Base-by-base conservation (phyloP, 1,284 basidiomycete species). In the Tilletia indica region DNA sequence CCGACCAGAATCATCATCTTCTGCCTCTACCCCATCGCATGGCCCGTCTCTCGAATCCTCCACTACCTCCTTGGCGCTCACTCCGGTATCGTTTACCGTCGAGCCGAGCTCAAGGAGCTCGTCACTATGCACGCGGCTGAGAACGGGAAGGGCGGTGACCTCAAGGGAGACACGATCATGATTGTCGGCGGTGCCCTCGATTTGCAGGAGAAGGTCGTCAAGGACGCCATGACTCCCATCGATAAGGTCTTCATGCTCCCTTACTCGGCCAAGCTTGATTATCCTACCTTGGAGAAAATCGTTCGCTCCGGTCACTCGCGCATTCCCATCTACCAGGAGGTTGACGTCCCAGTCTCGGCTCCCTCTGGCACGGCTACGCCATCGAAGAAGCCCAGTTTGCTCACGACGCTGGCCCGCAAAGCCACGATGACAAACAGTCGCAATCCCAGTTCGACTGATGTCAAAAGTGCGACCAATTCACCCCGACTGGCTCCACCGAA, bases 211-310 rank as follows among this genome's bases (percentile, higher is more conserved):
- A 91, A 91, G 79, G 83, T 89, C 51, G 90, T 91, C 42, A 87
- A 86, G 79, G 88, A 90, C 82, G 89, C 89, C 31, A 94, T 94
- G 92, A 93, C 92, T 0, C 90, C 91, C 9, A 92, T 94, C 72
- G 78, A 76, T 49, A 48, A 75, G 54, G 84, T 85, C 64, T 92
- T 92, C 85, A 93, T 93, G 92, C 86, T 94, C 47, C 90, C 90
- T 6, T 90, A 93, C 76, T 89, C 92, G 70, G 89, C 91, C 1
- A 90, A 89, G 77, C 88, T 94, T 36, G 92, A 93, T 82, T 93
- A 91, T 79, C 88, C 89, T 68, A 89, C 91, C 0, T 86, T 94
- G 56, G 89, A 89, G 77, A 87, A 88, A 78, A 90, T 93, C 58
- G 91, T 91, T 75, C 85, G 88, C 73, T 92, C 91, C 0, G 92